Percentiles rank a stretch among this genome's conserved stretches.
phyloP scores from a whole-genome alignment of 305 asterid genomes.

The Fraxinus dipetala region DNA sequence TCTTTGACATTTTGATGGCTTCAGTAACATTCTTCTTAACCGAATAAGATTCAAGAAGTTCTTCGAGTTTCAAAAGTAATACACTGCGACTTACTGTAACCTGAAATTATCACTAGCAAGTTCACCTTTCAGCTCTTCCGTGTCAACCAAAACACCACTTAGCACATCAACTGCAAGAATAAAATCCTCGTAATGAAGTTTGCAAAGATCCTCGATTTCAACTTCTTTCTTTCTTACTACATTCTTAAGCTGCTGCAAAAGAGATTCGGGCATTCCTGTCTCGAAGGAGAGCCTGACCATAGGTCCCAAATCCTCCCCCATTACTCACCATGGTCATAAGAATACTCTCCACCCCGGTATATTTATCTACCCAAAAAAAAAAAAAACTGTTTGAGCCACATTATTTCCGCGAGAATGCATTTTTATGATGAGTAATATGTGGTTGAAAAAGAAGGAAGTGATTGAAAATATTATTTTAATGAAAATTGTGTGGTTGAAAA shows the following conservation, averaged over 20 bases:
- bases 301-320: slow-evolving; percentile 84
- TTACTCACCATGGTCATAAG: slow-evolving; percentile 76
- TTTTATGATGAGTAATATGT: too few species aligned
- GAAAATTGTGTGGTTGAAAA: too few species aligned
- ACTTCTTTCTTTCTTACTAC: slow-evolving; percentile 80
- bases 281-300: slow-evolving; percentile 87
- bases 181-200: slow-evolving; percentile 89
- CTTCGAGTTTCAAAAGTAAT: slow-evolving; percentile 71
- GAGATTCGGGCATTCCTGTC: slow-evolving; percentile 74
- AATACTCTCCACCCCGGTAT: slow-evolving; percentile 71
- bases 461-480: too few species aligned
- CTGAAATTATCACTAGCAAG: slow-evolving; percentile 73
- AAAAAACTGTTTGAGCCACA: too few species aligned
- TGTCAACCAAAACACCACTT: slow-evolving; percentile 87
- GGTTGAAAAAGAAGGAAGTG: too few species aligned
- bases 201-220: slow-evolving; percentile 92
- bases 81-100: slow-evolving; percentile 73
- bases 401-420: too few species aligned
- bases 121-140: slow-evolving; percentile 85
- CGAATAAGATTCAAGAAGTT: slow-evolving; percentile 75
- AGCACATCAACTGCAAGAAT: slow-evolving; percentile 88
- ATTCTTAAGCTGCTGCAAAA: slow-evolving; percentile 68
- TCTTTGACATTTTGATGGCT: slow-evolving; percentile 36
- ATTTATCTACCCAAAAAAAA: too few species aligned
- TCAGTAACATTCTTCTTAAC: slow-evolving; percentile 71